Base-by-base conservation (phyloP, 371 early-diverging fungal species). In the Apophysomyces sp. region DNA sequence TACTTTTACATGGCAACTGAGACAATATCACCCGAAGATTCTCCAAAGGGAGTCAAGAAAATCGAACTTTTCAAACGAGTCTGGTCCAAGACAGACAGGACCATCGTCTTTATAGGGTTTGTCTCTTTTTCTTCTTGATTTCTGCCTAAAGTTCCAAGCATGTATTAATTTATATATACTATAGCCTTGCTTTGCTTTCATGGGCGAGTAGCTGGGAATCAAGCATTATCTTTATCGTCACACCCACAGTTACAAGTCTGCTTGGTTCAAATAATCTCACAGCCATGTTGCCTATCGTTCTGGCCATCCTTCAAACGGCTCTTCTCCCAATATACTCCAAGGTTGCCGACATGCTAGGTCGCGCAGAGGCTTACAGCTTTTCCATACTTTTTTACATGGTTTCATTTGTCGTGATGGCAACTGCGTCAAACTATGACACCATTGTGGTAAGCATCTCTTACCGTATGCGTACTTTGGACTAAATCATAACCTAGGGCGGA, bases 301-400 rank as follows among this genome's bases (percentile, higher is more conserved):
- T 36, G 34, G 49, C 34, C 29, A 71, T 73, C 29, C 57, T 73
- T 11, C 59, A 63, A 21, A 62, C 67, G n/a, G 66, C 64, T 0
- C 29, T 69, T 40, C 56, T 73, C 5, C 73, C 73, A 7, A 62
- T 66, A 26, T 73, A 63, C 56, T 66, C 73, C 18, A 73, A 69
- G 30, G 32, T 69, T 9, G 69, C 69, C 11, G 73, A 73, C 53
- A 24, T 61, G 34, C 58, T 66, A 27, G 73, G 73, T 16, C 55
- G 73, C 28, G 59, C 66, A 21, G 65, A 63, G n/a, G 60, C 67
- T 1, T 61, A 63, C 31, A 52, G 57, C 0, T 29, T 58, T 24
- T 60, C 73, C 5, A 57, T 69, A 5, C n/a, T 66, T 1, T 57
- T 67, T 13, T 67, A 66, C 49, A 30, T 69, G 6, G 28, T 64